Conservation (phyloP, 129 eudicot species). For the Helianthus tuberosus region DNA sequence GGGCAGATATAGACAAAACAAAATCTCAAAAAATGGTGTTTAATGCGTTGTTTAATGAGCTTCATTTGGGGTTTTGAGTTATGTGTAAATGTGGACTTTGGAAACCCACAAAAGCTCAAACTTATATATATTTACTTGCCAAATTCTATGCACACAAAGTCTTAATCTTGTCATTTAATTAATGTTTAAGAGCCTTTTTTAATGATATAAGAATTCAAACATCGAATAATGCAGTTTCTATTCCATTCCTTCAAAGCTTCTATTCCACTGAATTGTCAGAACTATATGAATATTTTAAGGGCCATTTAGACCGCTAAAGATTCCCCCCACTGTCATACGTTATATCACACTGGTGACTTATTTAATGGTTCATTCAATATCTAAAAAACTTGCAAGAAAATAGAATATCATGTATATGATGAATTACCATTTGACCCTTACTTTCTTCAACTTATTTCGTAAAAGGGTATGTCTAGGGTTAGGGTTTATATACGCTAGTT, state of each 20-base stretch:
- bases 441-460: not conserved
- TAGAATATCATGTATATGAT: slow-evolving; percentile 1
- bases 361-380: not conserved
- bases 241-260: slow-evolving; percentile 53
- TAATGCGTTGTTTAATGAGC: slow-evolving; percentile 35
- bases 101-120: slow-evolving; percentile 44
- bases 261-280: slow-evolving; percentile 48
- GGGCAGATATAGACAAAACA: slow-evolving; percentile 38
- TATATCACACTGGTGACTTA: slow-evolving; percentile 10
- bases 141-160: slow-evolving; percentile 41
- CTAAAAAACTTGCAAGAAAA: not conserved
- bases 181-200: slow-evolving; percentile 9
- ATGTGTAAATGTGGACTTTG: slow-evolving; percentile 47
- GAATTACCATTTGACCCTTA: slow-evolving; percentile 2
- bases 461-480: not conserved
- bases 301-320: slow-evolving; percentile 40
- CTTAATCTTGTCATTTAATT: slow-evolving; percentile 29
- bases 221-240: slow-evolving; percentile 49
- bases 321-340: slow-evolving; percentile 44
- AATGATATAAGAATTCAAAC: slow-evolving; percentile 14
- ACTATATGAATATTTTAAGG: slow-evolving; percentile 35
- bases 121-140: slow-evolving; percentile 33
- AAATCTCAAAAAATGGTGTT: slow-evolving; percentile 28
- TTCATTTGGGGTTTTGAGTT: slow-evolving; percentile 36
- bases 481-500: not conserved